Evolutionary conservation across 2,329 filamentous ascomycete genomes (phyloP).

Genomic region (Ophiostoma triangulosporum): DNA sequence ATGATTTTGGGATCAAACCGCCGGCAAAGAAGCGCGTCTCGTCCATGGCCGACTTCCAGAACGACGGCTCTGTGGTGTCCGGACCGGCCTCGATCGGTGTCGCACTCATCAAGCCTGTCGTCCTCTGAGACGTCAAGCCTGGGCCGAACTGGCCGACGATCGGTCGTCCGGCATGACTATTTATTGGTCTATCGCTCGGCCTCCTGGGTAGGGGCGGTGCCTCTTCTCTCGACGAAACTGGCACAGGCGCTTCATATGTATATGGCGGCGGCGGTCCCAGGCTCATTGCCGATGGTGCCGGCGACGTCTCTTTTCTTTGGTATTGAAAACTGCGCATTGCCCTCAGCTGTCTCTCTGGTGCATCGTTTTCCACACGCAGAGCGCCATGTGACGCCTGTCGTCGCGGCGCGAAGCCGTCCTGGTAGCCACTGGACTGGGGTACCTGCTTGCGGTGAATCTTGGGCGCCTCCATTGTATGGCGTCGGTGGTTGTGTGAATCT

Average conservation of each 20-base stretch:
- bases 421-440: no score
- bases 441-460: not conserved
- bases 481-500: no score
- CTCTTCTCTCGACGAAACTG: not conserved
- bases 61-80: constrained; percentile 5
- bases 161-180: not conserved
- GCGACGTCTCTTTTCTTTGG: not conserved
- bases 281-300: not conserved
- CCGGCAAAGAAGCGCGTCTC: constrained; percentile 53
- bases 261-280: not conserved
- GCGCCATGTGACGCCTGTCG: not conserved
- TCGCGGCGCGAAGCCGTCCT: not conserved
- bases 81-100: not conserved
- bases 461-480: not conserved
- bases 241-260: not conserved
- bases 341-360: not conserved
- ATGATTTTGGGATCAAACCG: constrained; percentile 48
- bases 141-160: not conserved
- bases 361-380: not conserved
- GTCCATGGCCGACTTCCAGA: constrained; percentile 36
- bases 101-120: not conserved
- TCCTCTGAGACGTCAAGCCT: not conserved
- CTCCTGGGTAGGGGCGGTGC: not conserved
- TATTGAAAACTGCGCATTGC: not conserved
- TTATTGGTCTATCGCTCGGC: not conserved